Conservation (phyloP, 225 moss, liverwort and hornwort genomes). For the Asterella californica region DNA sequence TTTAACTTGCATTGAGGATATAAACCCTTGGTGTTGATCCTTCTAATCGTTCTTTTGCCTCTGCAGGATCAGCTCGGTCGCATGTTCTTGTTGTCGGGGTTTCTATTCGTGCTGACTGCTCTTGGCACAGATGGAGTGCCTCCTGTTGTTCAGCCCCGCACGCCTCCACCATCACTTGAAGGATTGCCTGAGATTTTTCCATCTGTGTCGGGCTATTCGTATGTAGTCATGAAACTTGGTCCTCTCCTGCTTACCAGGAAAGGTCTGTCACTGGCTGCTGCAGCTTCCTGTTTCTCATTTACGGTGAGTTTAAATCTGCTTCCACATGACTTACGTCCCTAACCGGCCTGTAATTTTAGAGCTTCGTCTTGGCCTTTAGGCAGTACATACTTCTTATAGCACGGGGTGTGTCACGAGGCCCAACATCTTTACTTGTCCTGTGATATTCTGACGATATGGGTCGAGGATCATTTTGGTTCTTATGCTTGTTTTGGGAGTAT, state of each 20-base stretch:
- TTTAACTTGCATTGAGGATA: neutral
- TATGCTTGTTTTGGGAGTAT: neutral
- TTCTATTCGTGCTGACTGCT: conserved; percentile 80
- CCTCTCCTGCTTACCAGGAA: conserved; percentile 82
- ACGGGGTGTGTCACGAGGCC: neutral
- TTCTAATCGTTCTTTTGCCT: neutral
- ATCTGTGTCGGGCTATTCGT: conserved; percentile 69
- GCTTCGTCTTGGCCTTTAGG: neutral
- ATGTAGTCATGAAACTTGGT: conserved; percentile 73
- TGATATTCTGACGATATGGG: neutral
- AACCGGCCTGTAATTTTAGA: neutral
- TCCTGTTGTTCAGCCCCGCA: conserved; percentile 72
- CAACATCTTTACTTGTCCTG: neutral
- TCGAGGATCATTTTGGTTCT: neutral
- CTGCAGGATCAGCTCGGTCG: conserved; percentile 89
- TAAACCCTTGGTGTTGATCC: neutral
- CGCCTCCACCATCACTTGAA: conserved; percentile 57
- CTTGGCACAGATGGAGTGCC: conserved; percentile 91
- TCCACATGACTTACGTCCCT: neutral
- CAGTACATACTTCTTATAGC: neutral
- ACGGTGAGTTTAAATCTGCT: conserved; percentile 52
- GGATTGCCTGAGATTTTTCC: conserved; percentile 67
- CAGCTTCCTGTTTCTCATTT: conserved; percentile 81
- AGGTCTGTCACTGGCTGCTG: conserved; percentile 68
- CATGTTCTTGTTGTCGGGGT: conserved; percentile 65